Evolutionary conservation across 495 filamentous ascomycete species (phyloP), one percentile per base, ranked within the genome.

Genomic region (Neurospora sp.): DNA sequence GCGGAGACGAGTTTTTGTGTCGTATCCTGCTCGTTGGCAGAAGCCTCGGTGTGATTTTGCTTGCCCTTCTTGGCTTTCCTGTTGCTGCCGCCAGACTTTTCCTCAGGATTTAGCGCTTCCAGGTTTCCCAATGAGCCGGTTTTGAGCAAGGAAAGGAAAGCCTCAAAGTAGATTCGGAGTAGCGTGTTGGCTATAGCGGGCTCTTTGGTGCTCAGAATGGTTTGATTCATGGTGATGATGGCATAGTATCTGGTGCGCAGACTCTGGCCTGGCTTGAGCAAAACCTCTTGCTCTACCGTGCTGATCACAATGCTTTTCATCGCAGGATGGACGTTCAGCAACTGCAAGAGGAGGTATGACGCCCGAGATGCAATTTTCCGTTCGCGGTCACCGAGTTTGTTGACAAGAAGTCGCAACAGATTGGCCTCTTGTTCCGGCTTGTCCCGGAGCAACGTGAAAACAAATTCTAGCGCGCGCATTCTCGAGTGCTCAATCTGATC

Each of bases 361-460:
- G 94, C 90, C 69, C 93, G 89, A 1, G 96, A 99, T 2, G 94
- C 90, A 76, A 99, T 94, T 82, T 98, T 98, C 81, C 93, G 95
- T 71, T 95, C 91, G 1, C 90, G 91, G 78, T 99, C 96, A 75
- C 96, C 94, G 24, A 98, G 90, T 81, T 98, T 98, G 83, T 99
- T 98, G 48, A 98, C 93, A 70, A 99, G 80, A 42, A 99, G 84
- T 54, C 96, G 88, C 69, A 99, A 85, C 54, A 99, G 85, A 79
- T 99, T 99, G 40, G 94, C 91, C 81, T 99, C 96, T 79, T 99
- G 96, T 81, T 99, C 96, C 1, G 96, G 96, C 82, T 98, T 99
- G 81, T 96, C 94, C 80, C 92, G 93, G 39, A 99, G 86, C 17
- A 99, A 85, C 75, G 96, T 93, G 77, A 88, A 97, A 39, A 97